Percentiles rank a stretch among this genome's conserved stretches.
phyloP scores from a whole-genome alignment of 1,284 basidiomycete species.

The Trametes sp. region DNA sequence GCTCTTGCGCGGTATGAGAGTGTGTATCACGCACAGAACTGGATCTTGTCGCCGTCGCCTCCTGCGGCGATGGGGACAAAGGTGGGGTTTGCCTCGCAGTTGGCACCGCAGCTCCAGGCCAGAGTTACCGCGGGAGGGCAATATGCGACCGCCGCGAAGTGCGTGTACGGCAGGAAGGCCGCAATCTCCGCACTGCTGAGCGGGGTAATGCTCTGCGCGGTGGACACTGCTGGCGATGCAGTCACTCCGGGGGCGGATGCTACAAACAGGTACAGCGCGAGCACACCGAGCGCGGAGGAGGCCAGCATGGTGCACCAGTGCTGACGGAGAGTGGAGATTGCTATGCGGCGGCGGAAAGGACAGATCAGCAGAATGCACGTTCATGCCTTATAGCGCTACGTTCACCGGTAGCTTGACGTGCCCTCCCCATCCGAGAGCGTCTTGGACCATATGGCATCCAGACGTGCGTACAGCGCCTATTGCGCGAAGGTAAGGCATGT shows the following conservation, averaged over 20 bases:
- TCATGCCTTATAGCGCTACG: neutral
- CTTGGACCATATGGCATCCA: neutral
- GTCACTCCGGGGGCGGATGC: neutral
- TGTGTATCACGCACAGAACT: conserved; percentile 50
- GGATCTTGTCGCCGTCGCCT: conserved; percentile 58
- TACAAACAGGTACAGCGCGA: neutral
- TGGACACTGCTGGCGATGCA: neutral
- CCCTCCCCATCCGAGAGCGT: neutral
- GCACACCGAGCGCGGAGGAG: neutral
- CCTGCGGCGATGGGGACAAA: conserved; percentile 67
- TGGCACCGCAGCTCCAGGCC: conserved; percentile 46
- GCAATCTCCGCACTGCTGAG: conserved; percentile 43
- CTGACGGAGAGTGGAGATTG: neutral
- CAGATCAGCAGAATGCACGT: neutral
- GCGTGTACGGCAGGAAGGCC: conserved; percentile 48
- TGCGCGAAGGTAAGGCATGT: neutral
- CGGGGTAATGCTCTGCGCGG: conserved; percentile 31
- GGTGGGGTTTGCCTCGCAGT: conserved; percentile 53
- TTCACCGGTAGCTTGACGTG: neutral
- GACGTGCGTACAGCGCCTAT: neutral
- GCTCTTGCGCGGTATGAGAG: neutral
- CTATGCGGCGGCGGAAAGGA: neutral
- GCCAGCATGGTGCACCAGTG: neutral
- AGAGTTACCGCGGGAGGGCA: conserved; percentile 37
- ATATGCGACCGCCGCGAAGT: conserved; percentile 46